Evolutionary conservation across 345 rosid genomes (phyloP), one percentile per base, ranked within the genome.

Genomic region (Hibiscus syriacus): DNA sequence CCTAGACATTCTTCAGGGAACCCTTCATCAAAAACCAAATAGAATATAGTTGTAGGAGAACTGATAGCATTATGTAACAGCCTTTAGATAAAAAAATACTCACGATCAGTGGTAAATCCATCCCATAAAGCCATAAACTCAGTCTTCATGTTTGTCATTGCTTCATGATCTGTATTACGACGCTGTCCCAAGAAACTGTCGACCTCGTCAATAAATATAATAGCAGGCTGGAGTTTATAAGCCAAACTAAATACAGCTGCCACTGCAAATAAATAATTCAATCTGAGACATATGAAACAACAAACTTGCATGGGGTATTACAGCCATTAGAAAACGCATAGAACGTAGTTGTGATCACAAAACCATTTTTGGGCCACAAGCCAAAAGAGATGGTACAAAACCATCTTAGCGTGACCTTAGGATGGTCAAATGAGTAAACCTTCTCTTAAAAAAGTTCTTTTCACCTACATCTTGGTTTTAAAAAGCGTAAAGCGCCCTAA

Each of bases 41-140:
- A 12, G 20, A 64, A 64, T 20, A 64, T 8, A n/a, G 55, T n/a
- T n/a, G n/a, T n/a, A n/a, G n/a, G 16, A 8, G 54, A 26, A 14
- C 1, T 13, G 36, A 45, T 34, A 52, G 16, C 14, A 19, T 64
- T 65, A 5, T 19, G 23, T 36, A 27, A 30, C 29, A 49, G 22
- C 0, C 1, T 30, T 59, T 16, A 27, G 45, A 58, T 49, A 50
- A 41, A 45, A 20, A 29, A 70, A 54, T 45, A 89, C 99, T 86
- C 82, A 94, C 99, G 98, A 61, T 91, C 98, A 19, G 98, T 91
- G 9, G 98, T 86, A 78, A 94, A 91, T 11, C 99, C 98, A 85
- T 94, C 98, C 99, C 99, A 94, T 74, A 92, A 81, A 57, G 99
- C 99, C 99, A 94, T 94, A 78, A 89, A 94, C 84, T 94, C 98